These are phyloP conservation scores for Quercus phellos DNA, from an alignment of 331 rosid species.

Conservation along the genomic window DNA sequence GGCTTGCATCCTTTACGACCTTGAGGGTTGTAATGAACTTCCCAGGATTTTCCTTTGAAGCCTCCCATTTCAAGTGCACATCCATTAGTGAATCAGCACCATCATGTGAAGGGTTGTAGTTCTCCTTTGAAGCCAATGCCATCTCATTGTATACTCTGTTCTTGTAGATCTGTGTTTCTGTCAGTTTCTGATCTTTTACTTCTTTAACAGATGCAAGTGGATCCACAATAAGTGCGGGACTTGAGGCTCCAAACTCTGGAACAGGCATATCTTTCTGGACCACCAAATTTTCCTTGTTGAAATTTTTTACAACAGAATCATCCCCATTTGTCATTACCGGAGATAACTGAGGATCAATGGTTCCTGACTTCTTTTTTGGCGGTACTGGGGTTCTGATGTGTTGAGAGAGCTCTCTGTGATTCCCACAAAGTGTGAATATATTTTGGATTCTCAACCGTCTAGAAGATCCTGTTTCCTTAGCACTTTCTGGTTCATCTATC, in stretches of 20 bases:
- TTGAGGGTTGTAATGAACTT: slow-evolving; percentile 4
- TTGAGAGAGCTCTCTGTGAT: slow-evolving; percentile 78
- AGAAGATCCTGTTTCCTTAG: slow-evolving; percentile 35
- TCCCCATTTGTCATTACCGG: slow-evolving; percentile 37
- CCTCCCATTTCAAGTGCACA: slow-evolving; percentile 26
- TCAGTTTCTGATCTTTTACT: slow-evolving; percentile 9
- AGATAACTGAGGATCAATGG: slow-evolving; percentile 31
- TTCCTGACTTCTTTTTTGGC: slow-evolving; percentile 34
- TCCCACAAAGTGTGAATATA: slow-evolving; percentile 92
- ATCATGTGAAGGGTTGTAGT: slow-evolving; percentile 11
- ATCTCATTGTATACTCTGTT: background rate
- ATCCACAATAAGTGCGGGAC: background rate
- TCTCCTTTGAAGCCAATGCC: slow-evolving; percentile 13
- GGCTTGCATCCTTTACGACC: slow-evolving; percentile 2
- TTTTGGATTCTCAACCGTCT: slow-evolving; percentile 66
- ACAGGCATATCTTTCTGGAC: slow-evolving; percentile 17
- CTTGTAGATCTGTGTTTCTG: background rate
- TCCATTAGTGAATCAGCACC: slow-evolving; percentile 4
- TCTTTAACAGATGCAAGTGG: background rate
- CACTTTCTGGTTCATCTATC: slow-evolving; percentile 9
- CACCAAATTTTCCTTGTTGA: slow-evolving; percentile 44
- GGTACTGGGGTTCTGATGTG: slow-evolving; percentile 40
- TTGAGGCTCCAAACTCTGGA: background rate
- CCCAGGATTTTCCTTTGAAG: slow-evolving; percentile 24
- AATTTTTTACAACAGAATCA: slow-evolving; percentile 26